Evolutionary conservation across 768 basidiomycete species (phyloP).

Genomic region (Melanogaster broomeanus): DNA sequence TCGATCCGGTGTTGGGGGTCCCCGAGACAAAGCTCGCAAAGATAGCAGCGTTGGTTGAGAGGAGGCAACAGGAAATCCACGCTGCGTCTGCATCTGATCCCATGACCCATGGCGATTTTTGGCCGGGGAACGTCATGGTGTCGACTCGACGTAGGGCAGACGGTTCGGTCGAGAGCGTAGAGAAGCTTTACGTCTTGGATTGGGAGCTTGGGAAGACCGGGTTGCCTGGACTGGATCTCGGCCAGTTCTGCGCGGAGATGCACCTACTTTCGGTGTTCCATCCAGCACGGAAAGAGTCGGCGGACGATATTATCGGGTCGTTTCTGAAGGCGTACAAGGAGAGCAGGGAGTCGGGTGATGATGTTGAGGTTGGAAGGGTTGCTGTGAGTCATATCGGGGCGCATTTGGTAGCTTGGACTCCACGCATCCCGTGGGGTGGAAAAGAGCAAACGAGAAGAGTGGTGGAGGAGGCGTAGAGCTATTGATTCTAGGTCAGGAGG

Average conservation of each 20-base stretch:
- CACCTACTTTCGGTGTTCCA: conserved; percentile 50
- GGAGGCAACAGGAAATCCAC: conserved; percentile 31
- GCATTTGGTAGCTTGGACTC: conserved; percentile 55
- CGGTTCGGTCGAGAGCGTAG: conserved; percentile 30
- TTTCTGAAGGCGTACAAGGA: conserved; percentile 50
- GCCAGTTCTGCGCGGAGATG: conserved; percentile 66
- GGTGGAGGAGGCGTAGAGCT: conserved; percentile 48
- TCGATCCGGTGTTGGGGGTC: conserved; percentile 44
- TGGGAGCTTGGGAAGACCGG: conserved; percentile 68
- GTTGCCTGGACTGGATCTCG: conserved; percentile 58
- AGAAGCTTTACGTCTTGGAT: conserved; percentile 54
- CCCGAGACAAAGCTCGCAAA: conserved; percentile 35
- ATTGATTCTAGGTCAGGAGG: conserved; percentile 36
- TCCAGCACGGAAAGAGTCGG: conserved; percentile 38
- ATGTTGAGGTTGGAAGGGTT: conserved; percentile 32
- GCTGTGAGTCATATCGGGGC: conserved; percentile 53
- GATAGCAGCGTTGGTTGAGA: conserved; percentile 35
- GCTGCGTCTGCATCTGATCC: conserved; percentile 29
- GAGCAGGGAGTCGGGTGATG: conserved; percentile 11
- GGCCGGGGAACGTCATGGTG: conserved; percentile 71
- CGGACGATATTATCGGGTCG: conserved; percentile 38
- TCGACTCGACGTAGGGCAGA: conserved; percentile 29
- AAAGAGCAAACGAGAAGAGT: conserved; percentile 48
- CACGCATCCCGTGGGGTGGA: conserved; percentile 51
- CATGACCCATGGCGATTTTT: conserved; percentile 59